Conservation (phyloP, 2,329 filamentous ascomycete genomes). For the Escovopsis weberi region DNA sequence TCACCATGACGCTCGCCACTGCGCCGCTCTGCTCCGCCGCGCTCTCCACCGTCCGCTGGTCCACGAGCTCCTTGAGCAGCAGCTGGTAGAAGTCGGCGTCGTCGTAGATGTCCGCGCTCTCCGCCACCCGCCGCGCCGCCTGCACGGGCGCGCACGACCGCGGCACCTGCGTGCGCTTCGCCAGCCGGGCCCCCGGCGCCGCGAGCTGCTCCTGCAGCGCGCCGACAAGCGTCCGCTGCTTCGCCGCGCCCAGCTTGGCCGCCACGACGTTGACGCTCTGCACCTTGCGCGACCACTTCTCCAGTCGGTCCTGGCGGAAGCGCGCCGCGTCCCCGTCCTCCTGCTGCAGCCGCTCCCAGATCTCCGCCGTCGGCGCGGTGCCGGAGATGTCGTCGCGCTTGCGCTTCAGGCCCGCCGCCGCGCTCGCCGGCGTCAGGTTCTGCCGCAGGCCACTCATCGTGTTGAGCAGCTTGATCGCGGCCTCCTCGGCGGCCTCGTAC, state of each 20-base stretch:
- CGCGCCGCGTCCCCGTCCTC: slow-evolving; percentile 45
- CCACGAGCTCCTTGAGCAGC: slow-evolving; percentile 82
- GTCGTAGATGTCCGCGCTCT: slow-evolving; percentile 62
- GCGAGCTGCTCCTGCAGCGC: slow-evolving; percentile 55
- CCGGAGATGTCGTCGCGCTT: slow-evolving; percentile 35
- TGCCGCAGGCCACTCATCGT: slow-evolving; percentile 58
- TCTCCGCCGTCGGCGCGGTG: slow-evolving; percentile 44
- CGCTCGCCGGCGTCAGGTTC: slow-evolving; percentile 37
- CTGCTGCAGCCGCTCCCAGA: slow-evolving; percentile 58
- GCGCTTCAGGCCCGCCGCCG: slow-evolving; percentile 42
- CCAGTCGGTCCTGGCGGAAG: slow-evolving; percentile 56
- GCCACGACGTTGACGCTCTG: slow-evolving; percentile 30
- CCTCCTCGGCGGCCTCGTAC: slow-evolving; percentile 68
- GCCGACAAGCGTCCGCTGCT: slow-evolving; percentile 37
- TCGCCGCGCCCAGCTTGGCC: slow-evolving; percentile 13
- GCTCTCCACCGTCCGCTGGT: slow-evolving; percentile 65
- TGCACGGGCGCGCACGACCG: slow-evolving; percentile 66
- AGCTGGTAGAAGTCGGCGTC: slow-evolving; percentile 92
- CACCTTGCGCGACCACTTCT: slow-evolving; percentile 78
- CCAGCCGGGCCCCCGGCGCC: slow-evolving; percentile 45
- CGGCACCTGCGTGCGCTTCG: slow-evolving; percentile 54
- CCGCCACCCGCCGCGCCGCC: slow-evolving; percentile 37
- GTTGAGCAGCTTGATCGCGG: slow-evolving; percentile 73
- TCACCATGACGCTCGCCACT: slow-evolving; percentile 45
- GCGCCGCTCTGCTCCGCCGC: slow-evolving; percentile 31